phyloP scores from a whole-genome alignment of 306 rosid species.

The Malus sylvestris region DNA sequence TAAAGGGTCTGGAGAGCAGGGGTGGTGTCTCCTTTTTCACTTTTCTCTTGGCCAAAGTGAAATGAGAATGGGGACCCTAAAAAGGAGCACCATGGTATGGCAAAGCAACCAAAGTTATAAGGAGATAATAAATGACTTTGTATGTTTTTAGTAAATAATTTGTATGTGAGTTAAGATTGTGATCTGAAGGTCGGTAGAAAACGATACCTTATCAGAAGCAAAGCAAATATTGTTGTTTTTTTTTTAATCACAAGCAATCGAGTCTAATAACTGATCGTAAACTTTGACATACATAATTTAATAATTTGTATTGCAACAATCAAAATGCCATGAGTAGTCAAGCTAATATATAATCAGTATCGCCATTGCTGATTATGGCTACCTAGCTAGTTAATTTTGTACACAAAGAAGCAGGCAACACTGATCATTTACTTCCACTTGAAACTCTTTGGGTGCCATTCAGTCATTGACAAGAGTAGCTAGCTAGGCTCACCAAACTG shows the following conservation, averaged over 20 bases:
- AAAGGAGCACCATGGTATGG: neutral
- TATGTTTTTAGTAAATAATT: no score
- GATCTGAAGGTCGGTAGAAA: no score
- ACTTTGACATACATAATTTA: neutral
- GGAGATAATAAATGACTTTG: no score
- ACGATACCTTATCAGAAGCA: no score
- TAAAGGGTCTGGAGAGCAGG: conserved; percentile 12
- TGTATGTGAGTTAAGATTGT: no score
- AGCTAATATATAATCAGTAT: neutral
- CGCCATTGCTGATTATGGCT: neutral
- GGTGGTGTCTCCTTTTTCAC: conserved; percentile 17
- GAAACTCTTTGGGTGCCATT: neutral
- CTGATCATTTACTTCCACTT: neutral
- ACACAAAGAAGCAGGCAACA: neutral
- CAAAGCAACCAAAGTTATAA: neutral
- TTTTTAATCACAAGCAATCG: neutral
- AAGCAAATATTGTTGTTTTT: no score
- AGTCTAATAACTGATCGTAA: neutral
- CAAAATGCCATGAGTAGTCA: neutral
- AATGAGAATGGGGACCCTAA: neutral
- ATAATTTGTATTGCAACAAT: neutral
- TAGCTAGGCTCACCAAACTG: neutral
- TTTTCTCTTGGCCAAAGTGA: conserved; percentile 17
- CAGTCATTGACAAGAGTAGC: neutral
- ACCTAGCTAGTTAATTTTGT: neutral